A percentile compares a stretch with the other conserved stretches of the same genome.
Evolutionary conservation across 2,329 filamentous ascomycete genomes (phyloP).

Genomic region (Elsinoe batatas): DNA sequence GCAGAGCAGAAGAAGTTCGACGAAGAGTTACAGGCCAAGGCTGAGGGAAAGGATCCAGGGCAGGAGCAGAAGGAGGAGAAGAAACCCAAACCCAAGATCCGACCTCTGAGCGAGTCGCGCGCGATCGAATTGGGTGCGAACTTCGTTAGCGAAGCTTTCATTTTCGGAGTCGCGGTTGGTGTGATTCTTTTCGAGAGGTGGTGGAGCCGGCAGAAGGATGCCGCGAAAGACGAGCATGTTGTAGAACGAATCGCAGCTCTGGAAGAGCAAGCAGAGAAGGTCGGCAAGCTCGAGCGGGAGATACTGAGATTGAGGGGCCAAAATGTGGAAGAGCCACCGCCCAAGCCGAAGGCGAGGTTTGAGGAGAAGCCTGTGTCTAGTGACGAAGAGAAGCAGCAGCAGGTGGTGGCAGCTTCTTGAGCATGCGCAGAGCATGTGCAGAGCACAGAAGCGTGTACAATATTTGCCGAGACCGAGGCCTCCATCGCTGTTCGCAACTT

Average conservation of each 20-base stretch:
- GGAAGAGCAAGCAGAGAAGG: constrained; percentile 31
- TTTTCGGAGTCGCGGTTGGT: constrained; percentile 54
- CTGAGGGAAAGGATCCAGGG: constrained; percentile 25
- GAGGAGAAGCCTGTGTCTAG: constrained; percentile 15
- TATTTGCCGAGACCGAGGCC: not conserved
- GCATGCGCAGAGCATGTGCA: no score
- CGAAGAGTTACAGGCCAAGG: constrained; percentile 33
- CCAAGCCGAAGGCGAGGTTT: constrained; percentile 27
- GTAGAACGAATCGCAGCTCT: constrained; percentile 49
- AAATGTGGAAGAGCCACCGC: constrained; percentile 25
- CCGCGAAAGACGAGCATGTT: constrained; percentile 49
- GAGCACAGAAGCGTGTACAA: constrained; percentile 10
- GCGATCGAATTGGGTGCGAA: constrained; percentile 61
- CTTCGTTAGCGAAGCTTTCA: constrained; percentile 58
- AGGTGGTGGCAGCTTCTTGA: constrained; percentile 6
- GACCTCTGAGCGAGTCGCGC: constrained; percentile 56
- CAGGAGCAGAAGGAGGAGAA: constrained; percentile 36
- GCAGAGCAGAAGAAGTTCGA: constrained; percentile 47
- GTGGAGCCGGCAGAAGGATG: constrained; percentile 52
- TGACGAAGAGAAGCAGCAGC: constrained; percentile 18
- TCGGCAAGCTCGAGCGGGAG: constrained; percentile 21
- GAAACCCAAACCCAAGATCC: constrained; percentile 44
- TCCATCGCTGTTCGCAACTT: not conserved
- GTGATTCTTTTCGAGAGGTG: constrained; percentile 54
- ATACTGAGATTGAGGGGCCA: constrained; percentile 29